Conservation (phyloP, 768 basidiomycete species). For the Auricularia auricula-judae region DNA sequence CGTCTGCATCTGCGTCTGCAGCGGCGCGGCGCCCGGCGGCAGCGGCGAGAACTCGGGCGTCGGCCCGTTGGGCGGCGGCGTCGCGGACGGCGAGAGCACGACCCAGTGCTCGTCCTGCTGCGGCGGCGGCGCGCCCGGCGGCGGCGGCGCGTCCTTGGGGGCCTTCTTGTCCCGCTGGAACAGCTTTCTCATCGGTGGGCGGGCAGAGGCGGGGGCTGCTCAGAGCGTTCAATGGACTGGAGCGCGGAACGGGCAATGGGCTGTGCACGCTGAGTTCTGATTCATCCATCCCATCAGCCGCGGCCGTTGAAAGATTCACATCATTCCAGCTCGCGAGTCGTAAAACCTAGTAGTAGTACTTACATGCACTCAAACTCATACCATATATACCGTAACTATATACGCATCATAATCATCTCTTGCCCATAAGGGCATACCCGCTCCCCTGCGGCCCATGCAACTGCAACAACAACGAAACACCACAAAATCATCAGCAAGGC, state of each 20-base stretch:
- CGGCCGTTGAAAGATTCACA: too few relatives aligned
- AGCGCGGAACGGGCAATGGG: too few relatives aligned
- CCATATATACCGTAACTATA: too few relatives aligned
- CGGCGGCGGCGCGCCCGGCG: neutral
- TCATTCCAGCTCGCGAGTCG: too few relatives aligned
- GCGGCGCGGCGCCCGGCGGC: neutral
- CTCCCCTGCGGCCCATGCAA: slow-evolving; percentile 61
- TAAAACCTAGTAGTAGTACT: too few relatives aligned
- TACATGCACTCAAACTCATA: too few relatives aligned
- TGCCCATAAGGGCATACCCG: slow-evolving; percentile 61
- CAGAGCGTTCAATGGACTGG: too few relatives aligned
- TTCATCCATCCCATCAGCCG: too few relatives aligned
- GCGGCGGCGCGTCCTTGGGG: neutral
- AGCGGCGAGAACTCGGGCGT: neutral
- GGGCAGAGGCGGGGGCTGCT: too few relatives aligned
- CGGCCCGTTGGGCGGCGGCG: neutral
- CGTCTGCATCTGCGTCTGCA: neutral
- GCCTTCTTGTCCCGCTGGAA: neutral
- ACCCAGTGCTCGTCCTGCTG: neutral
- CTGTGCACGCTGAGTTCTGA: too few relatives aligned
- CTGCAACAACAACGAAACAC: slow-evolving; percentile 21
- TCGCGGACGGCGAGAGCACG: neutral
- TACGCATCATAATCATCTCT: neutral
- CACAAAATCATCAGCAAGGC: neutral
- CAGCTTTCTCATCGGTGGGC: neutral